These are phyloP conservation scores for Picea glauca DNA, from an alignment of 75 land plant species.

Conservation along the genomic window DNA sequence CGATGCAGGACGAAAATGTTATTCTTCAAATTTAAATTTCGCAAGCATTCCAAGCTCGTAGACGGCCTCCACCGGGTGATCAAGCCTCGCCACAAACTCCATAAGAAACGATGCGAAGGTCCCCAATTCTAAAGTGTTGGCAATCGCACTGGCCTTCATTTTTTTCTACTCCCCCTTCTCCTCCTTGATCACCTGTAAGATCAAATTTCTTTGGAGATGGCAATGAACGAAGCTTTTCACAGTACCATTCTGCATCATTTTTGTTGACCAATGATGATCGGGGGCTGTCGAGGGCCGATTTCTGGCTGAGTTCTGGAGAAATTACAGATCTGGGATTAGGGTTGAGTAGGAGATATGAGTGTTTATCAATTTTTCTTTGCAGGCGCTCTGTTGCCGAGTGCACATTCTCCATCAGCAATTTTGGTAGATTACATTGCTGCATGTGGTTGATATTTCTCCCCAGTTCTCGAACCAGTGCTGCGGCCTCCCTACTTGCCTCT, in stretches of 20 bases:
- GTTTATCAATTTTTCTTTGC: slow-evolving; percentile 40
- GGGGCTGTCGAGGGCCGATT: too few species aligned
- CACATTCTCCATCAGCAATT: slow-evolving; percentile 35
- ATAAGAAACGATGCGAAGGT: slow-evolving; percentile 60
- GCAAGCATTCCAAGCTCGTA: slow-evolving; percentile 53
- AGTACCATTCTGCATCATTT: too few species aligned
- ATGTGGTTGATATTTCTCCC: slow-evolving; percentile 44
- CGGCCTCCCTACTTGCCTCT: slow-evolving; percentile 42
- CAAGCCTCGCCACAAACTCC: slow-evolving; percentile 60
- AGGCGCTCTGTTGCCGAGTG: slow-evolving; percentile 30
- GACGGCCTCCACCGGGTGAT: slow-evolving; percentile 60
- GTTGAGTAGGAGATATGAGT: slow-evolving; percentile 3
- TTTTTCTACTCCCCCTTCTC: background rate
- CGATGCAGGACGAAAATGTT: too few species aligned
- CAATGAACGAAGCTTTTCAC: background rate
- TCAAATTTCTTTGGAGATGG: too few species aligned
- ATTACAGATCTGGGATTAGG: background rate
- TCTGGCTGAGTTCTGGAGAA: too few species aligned
- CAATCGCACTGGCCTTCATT: slow-evolving; percentile 19
- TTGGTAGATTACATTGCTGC: slow-evolving; percentile 26
- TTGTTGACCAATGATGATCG: too few species aligned
- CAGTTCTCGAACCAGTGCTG: slow-evolving; percentile 42
- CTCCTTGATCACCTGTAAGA: background rate
- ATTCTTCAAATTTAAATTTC: slow-evolving; percentile 26
- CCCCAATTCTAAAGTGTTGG: slow-evolving; percentile 45